These are phyloP conservation scores for Penicillium sp. DNA, from an alignment of 2,329 filamentous ascomycete species.

Conservation along the genomic window DNA sequence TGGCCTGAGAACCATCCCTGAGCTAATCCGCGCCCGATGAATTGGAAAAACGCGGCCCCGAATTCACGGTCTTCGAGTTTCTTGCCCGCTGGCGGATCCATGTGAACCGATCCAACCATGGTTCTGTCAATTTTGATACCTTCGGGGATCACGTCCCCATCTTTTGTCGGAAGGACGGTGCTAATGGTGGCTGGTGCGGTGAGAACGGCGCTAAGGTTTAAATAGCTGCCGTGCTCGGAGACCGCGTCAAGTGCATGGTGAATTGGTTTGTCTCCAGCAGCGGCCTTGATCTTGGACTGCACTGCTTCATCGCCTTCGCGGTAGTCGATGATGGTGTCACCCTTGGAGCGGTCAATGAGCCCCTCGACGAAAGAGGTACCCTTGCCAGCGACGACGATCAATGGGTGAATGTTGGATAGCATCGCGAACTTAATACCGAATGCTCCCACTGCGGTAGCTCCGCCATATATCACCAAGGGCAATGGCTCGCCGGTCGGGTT, in stretches of 20 bases:
- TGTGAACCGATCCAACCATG: slow-evolving; percentile 36
- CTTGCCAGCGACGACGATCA: slow-evolving; percentile 63
- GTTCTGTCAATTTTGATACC: slow-evolving; percentile 46
- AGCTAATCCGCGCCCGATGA: slow-evolving; percentile 51
- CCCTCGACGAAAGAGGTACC: slow-evolving; percentile 55
- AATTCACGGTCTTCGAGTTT: slow-evolving; percentile 46
- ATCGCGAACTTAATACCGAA: slow-evolving; percentile 62
- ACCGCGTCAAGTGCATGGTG: slow-evolving; percentile 63
- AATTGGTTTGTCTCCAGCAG: slow-evolving; percentile 44
- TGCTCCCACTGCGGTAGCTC: slow-evolving; percentile 59
- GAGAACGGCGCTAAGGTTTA: slow-evolving; percentile 53
- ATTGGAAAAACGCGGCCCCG: slow-evolving; percentile 50
- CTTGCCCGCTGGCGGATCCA: slow-evolving; percentile 26
- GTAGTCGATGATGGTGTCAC: slow-evolving; percentile 65
- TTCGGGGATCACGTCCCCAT: slow-evolving; percentile 49
- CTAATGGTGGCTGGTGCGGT: slow-evolving; percentile 44
- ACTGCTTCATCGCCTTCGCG: slow-evolving; percentile 59
- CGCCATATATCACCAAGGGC: slow-evolving; percentile 55
- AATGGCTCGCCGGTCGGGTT: slow-evolving; percentile 38
- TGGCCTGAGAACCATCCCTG: slow-evolving; percentile 57
- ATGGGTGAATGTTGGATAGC: slow-evolving; percentile 61
- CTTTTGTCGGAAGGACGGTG: slow-evolving; percentile 48
- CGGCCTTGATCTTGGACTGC: slow-evolving; percentile 48
- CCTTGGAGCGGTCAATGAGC: slow-evolving; percentile 57
- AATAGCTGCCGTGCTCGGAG: slow-evolving; percentile 55